phyloP scores from a whole-genome alignment of 805 yeast species.

The Starmera amethionina region DNA sequence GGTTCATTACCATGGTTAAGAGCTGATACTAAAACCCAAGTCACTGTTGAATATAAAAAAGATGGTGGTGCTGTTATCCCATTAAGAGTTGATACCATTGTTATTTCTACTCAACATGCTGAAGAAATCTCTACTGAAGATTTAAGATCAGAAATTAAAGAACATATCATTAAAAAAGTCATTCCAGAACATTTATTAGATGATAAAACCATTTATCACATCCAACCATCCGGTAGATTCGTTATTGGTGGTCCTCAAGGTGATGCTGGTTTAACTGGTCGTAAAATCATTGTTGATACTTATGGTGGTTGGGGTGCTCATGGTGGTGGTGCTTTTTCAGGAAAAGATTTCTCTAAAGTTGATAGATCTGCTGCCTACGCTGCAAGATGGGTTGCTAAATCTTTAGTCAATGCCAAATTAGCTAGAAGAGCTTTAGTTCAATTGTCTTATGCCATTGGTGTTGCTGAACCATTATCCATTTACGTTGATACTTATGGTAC shows the following conservation, averaged over 20 bases:
- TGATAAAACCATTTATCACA: constrained; percentile 93
- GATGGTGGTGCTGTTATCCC: constrained; percentile 96
- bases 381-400: constrained; percentile 99
- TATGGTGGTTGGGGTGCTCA: constrained; percentile 99
- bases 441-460: constrained; percentile 99
- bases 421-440: constrained; percentile 97
- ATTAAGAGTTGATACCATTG: constrained; percentile 93
- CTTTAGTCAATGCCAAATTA: constrained; percentile 87
- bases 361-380: constrained; percentile 99
- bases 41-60: constrained; percentile 90
- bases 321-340: constrained; percentile 99
- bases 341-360: constrained; percentile 99
- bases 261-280: constrained; percentile 99
- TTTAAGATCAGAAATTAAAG: constrained; percentile 65
- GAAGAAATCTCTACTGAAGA: constrained; percentile 92
- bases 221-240: constrained; percentile 99
- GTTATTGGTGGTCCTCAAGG: constrained; percentile 99
- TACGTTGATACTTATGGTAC: constrained; percentile 98
- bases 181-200: constrained; percentile 86
- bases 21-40: constrained; percentile 99
- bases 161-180: constrained; percentile 83
- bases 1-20: constrained; percentile 95
- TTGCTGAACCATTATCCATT: constrained; percentile 97
- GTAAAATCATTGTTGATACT: constrained; percentile 98
- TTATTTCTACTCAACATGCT: constrained; percentile 96